Evolutionary conservation across 495 filamentous ascomycete genomes (phyloP).

Genomic region (Pseudomonodictys pantanalensis): DNA sequence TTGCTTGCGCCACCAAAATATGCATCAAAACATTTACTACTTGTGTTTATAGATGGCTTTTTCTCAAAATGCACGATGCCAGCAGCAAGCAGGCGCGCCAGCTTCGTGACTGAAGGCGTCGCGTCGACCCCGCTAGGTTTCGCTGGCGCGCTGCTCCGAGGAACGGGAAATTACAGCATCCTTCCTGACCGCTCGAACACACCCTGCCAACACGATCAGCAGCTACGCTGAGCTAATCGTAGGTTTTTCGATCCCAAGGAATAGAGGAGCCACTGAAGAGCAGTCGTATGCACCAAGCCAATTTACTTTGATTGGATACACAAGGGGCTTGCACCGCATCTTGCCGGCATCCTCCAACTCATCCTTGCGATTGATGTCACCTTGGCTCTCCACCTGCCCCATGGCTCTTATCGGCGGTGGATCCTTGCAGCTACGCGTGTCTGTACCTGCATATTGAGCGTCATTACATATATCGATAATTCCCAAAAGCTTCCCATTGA

Average conservation of each 20-base stretch:
- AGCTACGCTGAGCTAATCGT: too few relatives aligned
- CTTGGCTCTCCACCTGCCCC: not conserved
- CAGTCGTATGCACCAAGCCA: too few relatives aligned
- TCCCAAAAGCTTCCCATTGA: not conserved
- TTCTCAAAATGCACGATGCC: not conserved
- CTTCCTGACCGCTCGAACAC: too few relatives aligned
- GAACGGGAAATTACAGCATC: too few relatives aligned
- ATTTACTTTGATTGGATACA: not conserved
- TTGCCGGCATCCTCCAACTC: not conserved
- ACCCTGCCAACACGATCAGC: too few relatives aligned
- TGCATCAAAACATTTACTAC: too few relatives aligned
- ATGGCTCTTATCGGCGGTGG: not conserved
- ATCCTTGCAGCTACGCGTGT: not conserved
- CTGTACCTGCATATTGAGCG: not conserved
- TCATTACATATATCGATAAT: not conserved
- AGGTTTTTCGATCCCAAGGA: too few relatives aligned
- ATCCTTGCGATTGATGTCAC: not conserved
- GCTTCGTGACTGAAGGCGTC: too few relatives aligned
- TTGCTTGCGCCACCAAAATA: conserved; percentile 14
- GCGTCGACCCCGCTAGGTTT: too few relatives aligned
- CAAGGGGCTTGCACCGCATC: not conserved
- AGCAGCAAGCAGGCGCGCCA: too few relatives aligned
- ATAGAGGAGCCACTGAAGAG: too few relatives aligned
- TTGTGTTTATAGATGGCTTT: not conserved
- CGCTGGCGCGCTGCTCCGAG: too few relatives aligned